These are phyloP conservation scores for Schwanniomyces etchellsii DNA, from an alignment of 1,139 yeast species.

Conservation along the genomic window DNA sequence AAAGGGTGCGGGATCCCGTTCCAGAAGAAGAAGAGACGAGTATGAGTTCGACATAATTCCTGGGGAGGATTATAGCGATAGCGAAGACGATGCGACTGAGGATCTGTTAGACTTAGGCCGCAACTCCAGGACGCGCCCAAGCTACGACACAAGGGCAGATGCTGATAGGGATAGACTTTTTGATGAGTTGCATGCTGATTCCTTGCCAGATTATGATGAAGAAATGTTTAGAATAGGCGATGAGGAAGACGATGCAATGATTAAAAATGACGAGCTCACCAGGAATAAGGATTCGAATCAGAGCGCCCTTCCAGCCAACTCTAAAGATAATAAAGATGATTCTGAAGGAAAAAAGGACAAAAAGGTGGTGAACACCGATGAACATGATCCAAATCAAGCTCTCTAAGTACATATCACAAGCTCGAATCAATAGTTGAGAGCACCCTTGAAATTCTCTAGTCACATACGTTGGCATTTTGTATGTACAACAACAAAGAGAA, in stretches of 20 bases:
- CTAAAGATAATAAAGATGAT: too few species aligned
- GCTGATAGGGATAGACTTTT: slow-evolving; percentile 29
- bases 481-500: too few species aligned
- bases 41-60: slow-evolving; percentile 76
- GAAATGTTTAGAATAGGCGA: slow-evolving; percentile 41
- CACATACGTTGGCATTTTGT: too few species aligned
- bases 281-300: too few species aligned
- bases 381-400: too few species aligned
- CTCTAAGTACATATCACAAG: too few species aligned
- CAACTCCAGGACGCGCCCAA: slow-evolving; percentile 9
- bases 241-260: slow-evolving; percentile 29
- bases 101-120: slow-evolving; percentile 25
- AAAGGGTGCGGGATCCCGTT: slow-evolving; percentile 43
- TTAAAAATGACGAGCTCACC: too few species aligned
- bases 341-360: too few species aligned
- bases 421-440: too few species aligned
- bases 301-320: too few species aligned
- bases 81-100: slow-evolving; percentile 18
- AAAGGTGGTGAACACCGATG: too few species aligned
- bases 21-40: slow-evolving; percentile 66
- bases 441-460: too few species aligned
- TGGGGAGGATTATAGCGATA: slow-evolving; percentile 52
- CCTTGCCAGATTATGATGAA: slow-evolving; percentile 34
- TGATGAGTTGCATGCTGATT: slow-evolving; percentile 34
- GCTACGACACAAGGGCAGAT: slow-evolving; percentile 21